Conservation (phyloP, 805 yeast genomes). For the Hanseniaspora lachancei region DNA sequence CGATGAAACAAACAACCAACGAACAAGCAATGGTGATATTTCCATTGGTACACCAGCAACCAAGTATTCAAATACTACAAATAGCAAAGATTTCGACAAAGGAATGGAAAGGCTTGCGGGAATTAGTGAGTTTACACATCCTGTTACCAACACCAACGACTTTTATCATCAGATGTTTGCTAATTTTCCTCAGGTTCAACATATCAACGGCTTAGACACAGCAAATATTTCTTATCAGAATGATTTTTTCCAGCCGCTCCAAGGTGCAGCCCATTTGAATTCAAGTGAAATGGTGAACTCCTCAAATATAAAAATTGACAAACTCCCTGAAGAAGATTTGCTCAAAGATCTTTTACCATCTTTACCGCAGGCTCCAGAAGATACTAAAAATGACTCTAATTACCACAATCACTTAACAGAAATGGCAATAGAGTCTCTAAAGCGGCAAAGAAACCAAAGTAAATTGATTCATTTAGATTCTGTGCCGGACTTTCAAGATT, state of each 20-base stretch:
- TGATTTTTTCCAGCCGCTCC: not conserved
- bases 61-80: not conserved
- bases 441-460: slow-evolving; percentile 22
- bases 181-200: not conserved
- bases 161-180: not conserved
- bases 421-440: slow-evolving; percentile 17
- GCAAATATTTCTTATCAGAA: not conserved
- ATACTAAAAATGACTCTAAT: not conserved
- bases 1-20: not conserved
- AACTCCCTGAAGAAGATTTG: not conserved
- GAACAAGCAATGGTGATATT: not conserved
- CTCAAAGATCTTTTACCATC: not conserved
- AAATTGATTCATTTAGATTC: slow-evolving; percentile 29
- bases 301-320: not conserved
- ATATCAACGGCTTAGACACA: not conserved
- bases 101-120: not conserved
- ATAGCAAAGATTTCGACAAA: not conserved
- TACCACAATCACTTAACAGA: slow-evolving; percentile 16
- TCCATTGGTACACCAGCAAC: not conserved
- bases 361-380: not conserved
- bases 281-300: not conserved
- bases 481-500: slow-evolving; percentile 31
- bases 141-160: not conserved
- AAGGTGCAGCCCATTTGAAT: not conserved
- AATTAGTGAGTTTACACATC: not conserved